Conservation (phyloP, 495 filamentous ascomycete species). For the Penicillium pulvis region DNA sequence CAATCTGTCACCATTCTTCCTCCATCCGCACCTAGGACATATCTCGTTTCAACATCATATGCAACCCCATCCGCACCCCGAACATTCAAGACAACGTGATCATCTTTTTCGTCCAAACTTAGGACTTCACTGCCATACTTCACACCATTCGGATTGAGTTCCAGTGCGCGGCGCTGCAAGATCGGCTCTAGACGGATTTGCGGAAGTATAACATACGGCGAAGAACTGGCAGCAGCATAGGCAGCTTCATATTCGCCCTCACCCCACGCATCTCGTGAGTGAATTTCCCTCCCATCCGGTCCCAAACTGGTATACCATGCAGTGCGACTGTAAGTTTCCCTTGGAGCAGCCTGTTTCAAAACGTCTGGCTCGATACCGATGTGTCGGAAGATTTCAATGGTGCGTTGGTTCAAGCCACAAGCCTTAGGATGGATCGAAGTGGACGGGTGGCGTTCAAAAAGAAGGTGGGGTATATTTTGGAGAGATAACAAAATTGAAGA, state of each 20-base stretch:
- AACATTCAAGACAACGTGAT: too few species aligned
- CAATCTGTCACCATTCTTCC: constrained; percentile 14
- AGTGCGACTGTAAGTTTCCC: constrained; percentile 12
- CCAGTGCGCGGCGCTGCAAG: constrained; percentile 15
- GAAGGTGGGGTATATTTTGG: constrained; percentile 18
- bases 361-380: constrained; percentile 17
- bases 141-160: constrained; percentile 20
- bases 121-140: constrained; percentile 13
- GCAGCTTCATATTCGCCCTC: constrained; percentile 16
- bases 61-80: too few species aligned
- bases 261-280: constrained; percentile 22
- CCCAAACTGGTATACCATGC: constrained; percentile 20
- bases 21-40: neutral
- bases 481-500: constrained; percentile 27
- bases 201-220: constrained; percentile 14
- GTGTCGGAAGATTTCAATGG: constrained; percentile 28
- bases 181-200: constrained; percentile 26
- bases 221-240: constrained; percentile 18
- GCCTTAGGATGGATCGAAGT: constrained; percentile 34
- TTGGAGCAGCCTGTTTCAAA: constrained; percentile 14
- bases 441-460: constrained; percentile 25
- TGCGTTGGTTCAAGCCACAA: constrained; percentile 27
- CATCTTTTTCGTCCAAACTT: neutral
- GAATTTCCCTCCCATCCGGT: constrained; percentile 15
- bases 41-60: too few species aligned